Evolutionary conservation across 495 filamentous ascomycete genomes (phyloP), one percentile per base, ranked within the genome.

Genomic region (Hypoxylon crocopeplum): DNA sequence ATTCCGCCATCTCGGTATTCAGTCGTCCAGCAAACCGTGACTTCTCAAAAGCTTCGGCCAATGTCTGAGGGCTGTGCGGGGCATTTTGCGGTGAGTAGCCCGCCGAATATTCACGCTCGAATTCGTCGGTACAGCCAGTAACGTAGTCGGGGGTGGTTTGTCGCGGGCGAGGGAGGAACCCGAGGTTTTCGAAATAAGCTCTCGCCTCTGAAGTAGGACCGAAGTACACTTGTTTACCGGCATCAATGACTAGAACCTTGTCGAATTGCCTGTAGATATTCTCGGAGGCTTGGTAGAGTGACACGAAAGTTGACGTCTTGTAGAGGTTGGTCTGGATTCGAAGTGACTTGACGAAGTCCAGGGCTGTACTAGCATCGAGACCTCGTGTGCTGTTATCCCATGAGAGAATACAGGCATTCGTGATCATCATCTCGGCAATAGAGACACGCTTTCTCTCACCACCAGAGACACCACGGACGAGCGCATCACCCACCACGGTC

Each of bases 311-410:
- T 20, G 85, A 88, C 0, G 84, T 89, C 64, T 89, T 82, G 79
- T 91, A 90, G 42, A 93, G 80, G 65, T 92, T 86, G 22, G 90
- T 92, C 73, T 90, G 79, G 29, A 91, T 83, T 1, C 89, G 83
- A 22, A 94, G 80, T 0, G 88, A 89, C 68, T 91, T 90, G 56
- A 80, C 66, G 39, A 79, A 80, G 48, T 92, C 88, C 24, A 95
- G 81, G 0, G 92, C 92, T 2, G 91, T 95, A 2, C 85, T 88
- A 4, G 89, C 88, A 65, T 96, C 92, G 10, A 96, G 78, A 27
- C 92, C 92, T 40, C 92, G 84, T 2, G 91, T 93, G 40, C 81
- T 85, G 74, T 96, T 94, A 69, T 95, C 92, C 89, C 90, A 94
- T 2, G 84, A 88, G 30, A 84, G 76, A 19, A 96, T 79, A 33